These are phyloP conservation scores for Potentilla sterilis DNA, from an alignment of 306 rosid genomes.

Conservation along the genomic window DNA sequence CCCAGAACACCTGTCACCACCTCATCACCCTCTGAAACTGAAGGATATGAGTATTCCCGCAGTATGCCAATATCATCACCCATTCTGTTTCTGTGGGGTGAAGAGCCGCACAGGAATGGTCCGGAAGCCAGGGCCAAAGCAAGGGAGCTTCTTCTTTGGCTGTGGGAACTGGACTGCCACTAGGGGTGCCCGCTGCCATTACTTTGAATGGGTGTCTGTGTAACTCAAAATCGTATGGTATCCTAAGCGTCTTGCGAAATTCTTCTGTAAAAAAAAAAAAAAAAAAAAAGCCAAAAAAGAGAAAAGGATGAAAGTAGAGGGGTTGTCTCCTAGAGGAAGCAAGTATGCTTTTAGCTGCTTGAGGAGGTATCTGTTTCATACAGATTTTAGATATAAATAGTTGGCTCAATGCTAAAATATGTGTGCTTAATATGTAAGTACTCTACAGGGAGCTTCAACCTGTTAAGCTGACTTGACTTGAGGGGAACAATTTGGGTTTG, in stretches of 20 bases:
- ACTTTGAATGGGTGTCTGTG: slow-evolving; percentile 81
- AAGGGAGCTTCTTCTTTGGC: slow-evolving; percentile 77
- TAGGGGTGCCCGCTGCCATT: slow-evolving; percentile 81
- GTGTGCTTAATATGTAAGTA: slow-evolving; percentile 12
- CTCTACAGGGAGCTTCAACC: slow-evolving; percentile 47
- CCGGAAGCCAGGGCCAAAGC: slow-evolving; percentile 83
- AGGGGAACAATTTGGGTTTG: slow-evolving; percentile 48
- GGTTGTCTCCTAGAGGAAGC: slow-evolving; percentile 53
- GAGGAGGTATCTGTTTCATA: slow-evolving; percentile 56
- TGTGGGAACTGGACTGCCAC: slow-evolving; percentile 83
- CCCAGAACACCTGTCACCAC: slow-evolving; percentile 46
- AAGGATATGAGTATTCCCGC: slow-evolving; percentile 50
- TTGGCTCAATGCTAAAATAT: slow-evolving; percentile 40
- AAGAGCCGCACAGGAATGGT: slow-evolving; percentile 67
- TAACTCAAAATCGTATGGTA: slow-evolving; percentile 35
- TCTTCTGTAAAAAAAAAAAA: slow-evolving; percentile 36
- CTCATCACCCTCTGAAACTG: slow-evolving; percentile 47
- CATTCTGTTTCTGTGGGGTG: slow-evolving; percentile 79
- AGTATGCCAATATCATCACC: slow-evolving; percentile 42
- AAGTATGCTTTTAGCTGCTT: slow-evolving; percentile 38
- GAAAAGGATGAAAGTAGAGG: slow-evolving; percentile 35
- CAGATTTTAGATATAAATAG: slow-evolving; percentile 42
- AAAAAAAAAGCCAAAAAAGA: slow-evolving; percentile 20
- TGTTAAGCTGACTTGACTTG: slow-evolving; percentile 82
- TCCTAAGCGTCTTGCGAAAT: slow-evolving; percentile 30